phyloP scores from a whole-genome alignment of 345 rosid species.

The Salix arbutifolia region DNA sequence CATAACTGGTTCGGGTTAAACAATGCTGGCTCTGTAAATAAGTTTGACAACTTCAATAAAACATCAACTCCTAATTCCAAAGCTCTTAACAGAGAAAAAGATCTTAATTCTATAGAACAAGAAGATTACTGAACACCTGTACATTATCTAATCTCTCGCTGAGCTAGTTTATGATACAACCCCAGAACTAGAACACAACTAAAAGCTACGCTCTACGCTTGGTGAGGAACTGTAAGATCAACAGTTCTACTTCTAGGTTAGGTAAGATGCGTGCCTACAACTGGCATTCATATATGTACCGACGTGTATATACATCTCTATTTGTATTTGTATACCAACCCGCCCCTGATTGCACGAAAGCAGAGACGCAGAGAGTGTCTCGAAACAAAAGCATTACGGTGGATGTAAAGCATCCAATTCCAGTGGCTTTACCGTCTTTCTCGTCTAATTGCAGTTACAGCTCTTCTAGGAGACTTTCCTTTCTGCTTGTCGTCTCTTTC shows the following conservation, averaged over 20 bases:
- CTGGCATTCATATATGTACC: not conserved
- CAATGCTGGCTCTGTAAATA: too few relatives aligned
- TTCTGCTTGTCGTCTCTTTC: slow-evolving; percentile 14
- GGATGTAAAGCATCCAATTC: slow-evolving; percentile 1
- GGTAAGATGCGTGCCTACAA: not conserved
- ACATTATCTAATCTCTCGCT: not conserved
- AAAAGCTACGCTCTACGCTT: not conserved
- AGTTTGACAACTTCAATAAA: not conserved
- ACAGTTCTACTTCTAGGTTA: slow-evolving; percentile 2
- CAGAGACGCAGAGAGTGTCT: not conserved
- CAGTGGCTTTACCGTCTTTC: not conserved
- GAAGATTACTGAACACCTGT: not conserved
- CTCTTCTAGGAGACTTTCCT: slow-evolving; percentile 2
- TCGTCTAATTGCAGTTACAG: slow-evolving; percentile 5
- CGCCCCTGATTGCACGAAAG: not conserved
- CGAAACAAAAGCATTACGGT: not conserved
- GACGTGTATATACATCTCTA: not conserved
- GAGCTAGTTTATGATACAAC: not conserved
- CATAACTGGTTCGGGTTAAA: too few relatives aligned
- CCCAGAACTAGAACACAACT: not conserved
- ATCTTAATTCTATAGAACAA: not conserved
- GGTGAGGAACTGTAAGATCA: not conserved
- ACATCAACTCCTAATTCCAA: not conserved
- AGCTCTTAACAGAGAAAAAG: not conserved
- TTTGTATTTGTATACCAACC: not conserved